Percentiles rank a stretch among this genome's conserved stretches.
These are phyloP conservation scores for Ophiognomonia clavigignenti-juglandacearum DNA, from an alignment of 2,329 filamentous ascomycete species.

Conservation along the genomic window DNA sequence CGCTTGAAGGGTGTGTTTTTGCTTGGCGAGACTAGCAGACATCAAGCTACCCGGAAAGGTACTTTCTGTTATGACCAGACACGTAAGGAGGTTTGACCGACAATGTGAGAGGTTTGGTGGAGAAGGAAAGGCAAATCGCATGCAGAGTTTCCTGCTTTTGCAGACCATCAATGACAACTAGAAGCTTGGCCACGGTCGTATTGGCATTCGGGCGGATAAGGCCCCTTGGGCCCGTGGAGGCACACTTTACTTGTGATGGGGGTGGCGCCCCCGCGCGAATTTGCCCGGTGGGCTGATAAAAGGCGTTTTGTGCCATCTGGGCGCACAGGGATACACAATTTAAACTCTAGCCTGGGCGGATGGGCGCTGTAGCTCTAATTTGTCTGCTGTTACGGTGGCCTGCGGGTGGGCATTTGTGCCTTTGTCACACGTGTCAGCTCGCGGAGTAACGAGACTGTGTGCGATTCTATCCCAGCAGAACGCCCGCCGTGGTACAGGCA, in stretches of 20 bases:
- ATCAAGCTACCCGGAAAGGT: neutral
- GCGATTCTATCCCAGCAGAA: neutral
- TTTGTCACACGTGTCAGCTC: conserved; percentile 1
- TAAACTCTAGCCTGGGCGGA: neutral
- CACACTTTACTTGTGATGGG: neutral
- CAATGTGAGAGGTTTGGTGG: neutral
- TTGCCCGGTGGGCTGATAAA: conserved; percentile 1
- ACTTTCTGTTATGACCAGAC: neutral
- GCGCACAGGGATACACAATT: neutral
- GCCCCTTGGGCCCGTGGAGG: neutral
- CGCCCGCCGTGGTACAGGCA: neutral
- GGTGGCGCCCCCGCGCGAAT: neutral
- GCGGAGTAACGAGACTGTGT: neutral
- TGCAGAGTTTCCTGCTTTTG: neutral
- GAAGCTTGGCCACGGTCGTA: neutral
- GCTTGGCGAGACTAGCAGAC: neutral
- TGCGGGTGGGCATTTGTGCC: too few species aligned
- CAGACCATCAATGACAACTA: neutral
- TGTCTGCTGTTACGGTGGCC: too few species aligned
- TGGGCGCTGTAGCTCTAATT: conserved; percentile 2
- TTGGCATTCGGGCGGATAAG: neutral
- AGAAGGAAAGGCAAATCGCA: neutral
- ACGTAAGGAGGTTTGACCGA: neutral
- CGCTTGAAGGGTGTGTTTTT: neutral
- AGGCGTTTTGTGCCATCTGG: neutral